Evolutionary conservation across 371 early-diverging fungal genomes (phyloP).

Genomic region (Ecytonucleospora hepatopenaei): DNA sequence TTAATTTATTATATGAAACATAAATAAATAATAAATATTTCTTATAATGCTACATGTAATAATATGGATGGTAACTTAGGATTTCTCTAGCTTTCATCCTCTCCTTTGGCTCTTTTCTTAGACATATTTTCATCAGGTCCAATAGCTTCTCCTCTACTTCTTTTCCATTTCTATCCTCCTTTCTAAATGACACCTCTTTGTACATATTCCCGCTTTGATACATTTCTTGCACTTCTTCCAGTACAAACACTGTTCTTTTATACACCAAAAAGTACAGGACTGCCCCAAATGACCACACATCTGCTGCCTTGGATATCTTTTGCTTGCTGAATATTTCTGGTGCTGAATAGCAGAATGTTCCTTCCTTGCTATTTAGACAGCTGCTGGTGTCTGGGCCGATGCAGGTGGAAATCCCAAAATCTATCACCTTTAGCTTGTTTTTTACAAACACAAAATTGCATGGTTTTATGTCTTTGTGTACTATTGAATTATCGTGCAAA

Average conservation of each 20-base stretch:
- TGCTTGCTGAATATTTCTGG: constrained; percentile 69
- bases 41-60: no score
- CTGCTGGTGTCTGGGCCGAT: constrained; percentile 84
- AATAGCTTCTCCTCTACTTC: constrained; percentile 4
- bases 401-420: constrained; percentile 91
- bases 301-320: constrained; percentile 59
- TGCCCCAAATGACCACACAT: constrained; percentile 91
- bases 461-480: constrained; percentile 87
- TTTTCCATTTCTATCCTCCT: not conserved
- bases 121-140: constrained; percentile 36
- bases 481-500: constrained; percentile 71
- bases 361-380: constrained; percentile 70
- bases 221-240: constrained; percentile 7
- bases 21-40: no score
- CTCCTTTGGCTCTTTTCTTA: constrained; percentile 62
- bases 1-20: not conserved
- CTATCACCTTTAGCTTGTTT: constrained; percentile 61
- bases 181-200: constrained; percentile 7
- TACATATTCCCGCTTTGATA: no score
- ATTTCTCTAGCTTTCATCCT: constrained; percentile 65
- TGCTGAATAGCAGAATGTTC: constrained; percentile 88
- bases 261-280: constrained; percentile 88
- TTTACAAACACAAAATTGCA: constrained; percentile 60
- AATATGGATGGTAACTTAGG: constrained; percentile 53
- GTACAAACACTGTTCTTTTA: constrained; percentile 63